A percentile compares a stretch with the other conserved stretches of the same genome.
These are phyloP conservation scores for Wickerhamiella brachini DNA, from an alignment of 805 yeast species.

Conservation along the genomic window DNA sequence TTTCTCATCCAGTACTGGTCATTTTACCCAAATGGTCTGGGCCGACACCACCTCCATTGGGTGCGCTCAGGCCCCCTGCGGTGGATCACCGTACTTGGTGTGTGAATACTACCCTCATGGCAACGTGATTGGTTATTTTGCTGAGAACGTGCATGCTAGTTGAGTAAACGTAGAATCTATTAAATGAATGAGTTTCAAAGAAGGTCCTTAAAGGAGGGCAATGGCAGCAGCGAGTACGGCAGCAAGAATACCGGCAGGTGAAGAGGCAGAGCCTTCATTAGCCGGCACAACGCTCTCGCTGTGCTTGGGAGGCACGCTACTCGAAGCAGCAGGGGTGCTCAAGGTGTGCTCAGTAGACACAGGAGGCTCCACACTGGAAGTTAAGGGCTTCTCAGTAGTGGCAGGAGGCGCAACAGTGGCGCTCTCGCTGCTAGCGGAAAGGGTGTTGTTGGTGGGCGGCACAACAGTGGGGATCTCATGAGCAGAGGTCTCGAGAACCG, in stretches of 20 bases:
- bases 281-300: neutral
- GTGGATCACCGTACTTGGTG: conserved; percentile 41
- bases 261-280: neutral
- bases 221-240: neutral
- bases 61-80: conserved; percentile 57
- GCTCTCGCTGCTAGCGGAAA: neutral
- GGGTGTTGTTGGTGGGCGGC: neutral
- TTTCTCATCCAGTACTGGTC: conserved; percentile 44
- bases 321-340: neutral
- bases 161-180: neutral
- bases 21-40: conserved; percentile 78
- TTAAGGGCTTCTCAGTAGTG: neutral
- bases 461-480: neutral
- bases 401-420: neutral
- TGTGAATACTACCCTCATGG: conserved; percentile 72
- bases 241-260: neutral
- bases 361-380: no score
- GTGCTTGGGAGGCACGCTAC: neutral
- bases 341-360: no score
- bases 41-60: conserved; percentile 45
- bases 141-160: conserved; percentile 2
- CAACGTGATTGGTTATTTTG: conserved; percentile 27
- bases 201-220: neutral
- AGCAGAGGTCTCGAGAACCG: neutral
- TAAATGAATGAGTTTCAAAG: neutral